Conservation (phyloP, 305 asterid genomes). For the Plantago rigida region DNA sequence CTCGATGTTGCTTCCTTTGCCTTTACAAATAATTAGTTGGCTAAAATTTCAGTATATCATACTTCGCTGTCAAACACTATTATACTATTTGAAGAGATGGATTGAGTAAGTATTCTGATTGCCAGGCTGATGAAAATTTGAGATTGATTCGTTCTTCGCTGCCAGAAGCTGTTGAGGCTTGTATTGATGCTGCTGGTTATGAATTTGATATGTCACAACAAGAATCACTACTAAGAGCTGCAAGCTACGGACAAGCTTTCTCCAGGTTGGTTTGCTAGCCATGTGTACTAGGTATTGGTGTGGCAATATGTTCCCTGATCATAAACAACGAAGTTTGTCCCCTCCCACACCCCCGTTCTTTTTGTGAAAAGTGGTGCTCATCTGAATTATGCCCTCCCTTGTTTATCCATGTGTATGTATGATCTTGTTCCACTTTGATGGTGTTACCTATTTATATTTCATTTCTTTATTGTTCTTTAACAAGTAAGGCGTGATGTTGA, state of each 20-base stretch:
- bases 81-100: neutral
- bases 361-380: no score
- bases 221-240: constrained; percentile 75
- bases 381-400: no score
- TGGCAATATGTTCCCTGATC: no score
- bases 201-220: constrained; percentile 82
- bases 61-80: no score
- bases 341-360: no score
- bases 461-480: no score
- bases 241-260: constrained; percentile 96
- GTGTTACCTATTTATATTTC: no score
- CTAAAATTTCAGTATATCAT: no score
- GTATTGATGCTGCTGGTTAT: constrained; percentile 89
- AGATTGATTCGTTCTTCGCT: constrained; percentile 77
- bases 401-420: no score
- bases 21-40: constrained; percentile 1
- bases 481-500: no score
- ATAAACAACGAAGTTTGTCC: no score
- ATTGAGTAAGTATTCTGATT: constrained; percentile 17
- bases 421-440: no score
- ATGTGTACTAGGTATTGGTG: constrained; percentile 13
- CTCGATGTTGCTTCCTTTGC: neutral
- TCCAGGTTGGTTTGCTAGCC: constrained; percentile 56
- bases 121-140: constrained; percentile 96
- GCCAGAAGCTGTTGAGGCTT: constrained; percentile 91